Base-by-base conservation (phyloP, 2,329 filamentous ascomycete genomes). In the Penicillium corylophilum region DNA sequence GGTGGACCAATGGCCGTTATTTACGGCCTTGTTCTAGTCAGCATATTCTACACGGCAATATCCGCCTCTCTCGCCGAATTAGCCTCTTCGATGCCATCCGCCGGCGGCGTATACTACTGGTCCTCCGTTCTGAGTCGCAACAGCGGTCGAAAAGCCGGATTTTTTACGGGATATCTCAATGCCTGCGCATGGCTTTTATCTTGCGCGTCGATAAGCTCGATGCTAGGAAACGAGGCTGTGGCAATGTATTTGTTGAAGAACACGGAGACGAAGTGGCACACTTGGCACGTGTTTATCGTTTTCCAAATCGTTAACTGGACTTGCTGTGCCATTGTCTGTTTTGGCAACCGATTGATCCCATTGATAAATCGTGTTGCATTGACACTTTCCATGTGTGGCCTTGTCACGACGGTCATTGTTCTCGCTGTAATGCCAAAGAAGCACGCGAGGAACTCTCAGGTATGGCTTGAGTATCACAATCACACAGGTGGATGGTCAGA, bases 1-100 rank as follows among this genome's bases (percentile, higher is more conserved):
- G 82, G 82, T 36, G 82, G 82, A 0, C 79, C 82, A 0, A 80
- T 82, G 6, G 81, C 81, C 0, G 79, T 84, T 0, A 61, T 85
- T 0, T 85, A 83, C 63, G 81, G 83, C 55, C 79, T 84, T n/a
- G 63, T 74, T 33, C 57, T 68, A 2, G 71, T 71, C 33, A 71
- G 67, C 23, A 54, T 74, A 13, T 82, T 81, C 58, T 84, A 83
- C 66, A 78, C 77, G 59, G 67, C 77, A 29, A 75, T 84, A 22
- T 79, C 79, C 0, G 78, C 79, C 2, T 80, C 76, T 16, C 72
- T 84, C 24, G 79, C 81, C 23, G 81, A 84, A 62, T 71, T 84
- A 1, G 78, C 80, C 2, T 81, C 78, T 20, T 77, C 80, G 0
- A 81, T 83, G 44, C 81, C 81, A 2, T 82, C 80, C 0, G 79